phyloP scores from a whole-genome alignment of 1,139 yeast genomes.

The Yarrowia galli region DNA sequence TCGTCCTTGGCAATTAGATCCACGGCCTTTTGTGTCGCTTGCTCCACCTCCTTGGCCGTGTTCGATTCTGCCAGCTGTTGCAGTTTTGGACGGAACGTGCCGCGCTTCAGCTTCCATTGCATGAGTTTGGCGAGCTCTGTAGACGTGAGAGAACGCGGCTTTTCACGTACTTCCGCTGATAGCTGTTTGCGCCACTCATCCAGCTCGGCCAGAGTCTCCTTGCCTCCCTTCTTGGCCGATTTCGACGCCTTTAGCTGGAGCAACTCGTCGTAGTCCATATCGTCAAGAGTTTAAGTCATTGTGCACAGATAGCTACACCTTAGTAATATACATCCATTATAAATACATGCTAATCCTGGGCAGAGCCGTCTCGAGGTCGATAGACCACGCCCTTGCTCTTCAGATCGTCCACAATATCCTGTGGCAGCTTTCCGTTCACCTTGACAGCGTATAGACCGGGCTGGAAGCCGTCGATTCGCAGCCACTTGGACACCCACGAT shows the following conservation, averaged over 20 bases:
- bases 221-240: conserved; percentile 25
- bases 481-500: conserved; percentile 95
- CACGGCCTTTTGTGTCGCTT: conserved; percentile 14
- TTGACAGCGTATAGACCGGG: conserved; percentile 93
- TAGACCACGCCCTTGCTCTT: conserved; percentile 78
- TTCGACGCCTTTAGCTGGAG: conserved; percentile 17
- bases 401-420: conserved; percentile 77
- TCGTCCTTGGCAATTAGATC: neutral
- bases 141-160: neutral
- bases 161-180: neutral
- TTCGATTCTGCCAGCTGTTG: conserved; percentile 34
- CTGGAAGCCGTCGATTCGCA: conserved; percentile 86
- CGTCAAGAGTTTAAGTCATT: neutral
- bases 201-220: conserved; percentile 18
- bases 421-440: conserved; percentile 90
- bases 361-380: conserved; percentile 97
- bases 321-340: conserved; percentile 28
- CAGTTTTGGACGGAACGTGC: conserved; percentile 31
- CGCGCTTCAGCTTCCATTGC: conserved; percentile 39
- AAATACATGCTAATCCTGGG: conserved; percentile 62
- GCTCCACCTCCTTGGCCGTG: neutral
- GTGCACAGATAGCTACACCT: neutral
- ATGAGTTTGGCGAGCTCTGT: conserved; percentile 19
- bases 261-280: conserved; percentile 7
- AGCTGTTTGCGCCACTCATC: conserved; percentile 15